These are phyloP conservation scores for Rhodomyrtus tomentosa DNA, from an alignment of 345 rosid genomes.

Conservation along the genomic window DNA sequence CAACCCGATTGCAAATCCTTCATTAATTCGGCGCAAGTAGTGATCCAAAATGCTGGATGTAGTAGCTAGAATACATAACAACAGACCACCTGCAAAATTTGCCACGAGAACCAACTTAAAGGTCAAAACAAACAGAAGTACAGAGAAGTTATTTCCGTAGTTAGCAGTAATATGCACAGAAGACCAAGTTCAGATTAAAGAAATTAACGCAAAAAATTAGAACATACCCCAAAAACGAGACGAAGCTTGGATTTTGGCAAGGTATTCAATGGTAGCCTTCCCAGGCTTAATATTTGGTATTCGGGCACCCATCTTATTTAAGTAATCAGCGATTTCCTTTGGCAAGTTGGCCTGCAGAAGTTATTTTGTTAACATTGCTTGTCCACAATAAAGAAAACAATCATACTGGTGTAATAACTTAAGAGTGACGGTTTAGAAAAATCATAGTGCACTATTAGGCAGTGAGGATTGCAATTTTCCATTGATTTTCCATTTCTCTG, in stretches of 20 bases:
- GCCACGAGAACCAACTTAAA: not conserved
- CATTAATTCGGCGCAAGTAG: conserved; percentile 64
- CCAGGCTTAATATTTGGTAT: conserved; percentile 92
- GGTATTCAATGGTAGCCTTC: conserved; percentile 82
- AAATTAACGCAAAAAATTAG: not conserved
- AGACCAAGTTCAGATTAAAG: not conserved
- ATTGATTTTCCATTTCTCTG: too few relatives aligned
- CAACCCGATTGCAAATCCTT: conserved; percentile 78
- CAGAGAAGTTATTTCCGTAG: not conserved
- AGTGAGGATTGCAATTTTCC: too few relatives aligned
- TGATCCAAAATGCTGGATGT: conserved; percentile 76
- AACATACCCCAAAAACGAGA: conserved; percentile 91
- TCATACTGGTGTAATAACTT: not conserved
- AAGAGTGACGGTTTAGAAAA: not conserved
- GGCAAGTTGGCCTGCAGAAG: conserved; percentile 82
- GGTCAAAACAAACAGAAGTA: not conserved
- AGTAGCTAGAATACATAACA: conserved; percentile 81
- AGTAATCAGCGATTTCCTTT: conserved; percentile 89
- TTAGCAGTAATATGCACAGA: not conserved
- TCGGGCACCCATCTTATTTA: conserved; percentile 98
- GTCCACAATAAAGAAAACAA: not conserved
- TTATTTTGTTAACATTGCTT: not conserved
- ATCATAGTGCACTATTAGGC: not conserved
- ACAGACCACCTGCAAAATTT: conserved; percentile 55
- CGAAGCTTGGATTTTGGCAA: conserved; percentile 81